These are phyloP conservation scores for Fagus crenata DNA, from an alignment of 306 rosid species.

Conservation along the genomic window DNA sequence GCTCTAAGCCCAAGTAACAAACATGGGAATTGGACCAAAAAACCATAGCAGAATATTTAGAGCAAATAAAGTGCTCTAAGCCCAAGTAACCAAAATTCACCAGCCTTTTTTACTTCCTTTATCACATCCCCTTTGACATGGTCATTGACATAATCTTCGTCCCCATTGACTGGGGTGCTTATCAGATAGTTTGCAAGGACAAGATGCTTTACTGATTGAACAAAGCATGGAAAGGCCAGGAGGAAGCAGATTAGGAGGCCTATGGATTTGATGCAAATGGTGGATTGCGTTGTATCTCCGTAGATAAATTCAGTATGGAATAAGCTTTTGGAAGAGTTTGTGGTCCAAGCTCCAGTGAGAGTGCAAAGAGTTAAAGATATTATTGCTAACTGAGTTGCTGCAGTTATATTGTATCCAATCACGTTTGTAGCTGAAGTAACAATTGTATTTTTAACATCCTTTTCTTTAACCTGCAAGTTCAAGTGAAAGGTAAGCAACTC, in stretches of 20 bases:
- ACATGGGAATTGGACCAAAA: constrained; percentile 86
- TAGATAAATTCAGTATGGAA: constrained; percentile 51
- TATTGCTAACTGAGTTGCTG: constrained; percentile 57
- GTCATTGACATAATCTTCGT: no score
- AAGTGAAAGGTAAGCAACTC: background rate
- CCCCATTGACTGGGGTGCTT: constrained; percentile 44
- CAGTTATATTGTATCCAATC: constrained; percentile 53
- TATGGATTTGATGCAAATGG: constrained; percentile 60
- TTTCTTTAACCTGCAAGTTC: constrained; percentile 42
- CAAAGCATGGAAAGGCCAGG: constrained; percentile 63
- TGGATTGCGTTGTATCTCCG: constrained; percentile 50
- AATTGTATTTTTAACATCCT: constrained; percentile 35
- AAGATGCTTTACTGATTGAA: constrained; percentile 69
- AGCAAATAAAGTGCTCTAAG: constrained; percentile 75
- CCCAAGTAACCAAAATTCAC: constrained; percentile 75
- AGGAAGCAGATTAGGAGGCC: constrained; percentile 65
- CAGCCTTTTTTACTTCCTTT: constrained; percentile 54
- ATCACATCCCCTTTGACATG: background rate
- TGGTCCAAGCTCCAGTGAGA: constrained; percentile 75
- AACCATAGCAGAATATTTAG: constrained; percentile 68
- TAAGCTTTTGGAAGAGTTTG: constrained; percentile 35
- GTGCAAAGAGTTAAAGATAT: constrained; percentile 61
- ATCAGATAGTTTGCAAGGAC: constrained; percentile 71
- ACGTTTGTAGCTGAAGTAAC: constrained; percentile 47
- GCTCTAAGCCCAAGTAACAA: constrained; percentile 29